Base-by-base conservation (phyloP, 2,329 filamentous ascomycete genomes). In the Eurotiales sp. region DNA sequence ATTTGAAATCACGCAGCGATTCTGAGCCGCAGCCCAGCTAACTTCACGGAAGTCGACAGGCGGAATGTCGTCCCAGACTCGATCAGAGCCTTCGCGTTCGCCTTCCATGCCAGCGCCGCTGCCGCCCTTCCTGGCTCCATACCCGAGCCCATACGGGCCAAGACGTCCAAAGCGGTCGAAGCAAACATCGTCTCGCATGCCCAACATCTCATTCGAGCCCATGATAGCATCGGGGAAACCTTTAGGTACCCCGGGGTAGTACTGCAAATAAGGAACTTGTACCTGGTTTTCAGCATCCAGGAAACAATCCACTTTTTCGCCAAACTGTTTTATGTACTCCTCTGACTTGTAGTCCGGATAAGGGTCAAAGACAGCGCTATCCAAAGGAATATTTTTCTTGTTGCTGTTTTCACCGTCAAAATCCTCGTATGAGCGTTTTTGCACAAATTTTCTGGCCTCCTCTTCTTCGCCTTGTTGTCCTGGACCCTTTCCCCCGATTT, bases 161-260 rank as follows among this genome's bases (percentile, higher is more conserved):
- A 93, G 82, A 56, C 90, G 82, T 3, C 92, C 92, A 65, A 88
- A 95, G 2, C 93, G 81, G 59, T 99, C 93, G 64, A 96, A 96
- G 72, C 93, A 99, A 42, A 96, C 82, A 61, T 95, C 86, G 58
- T 95, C 83, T 15, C 87, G 82, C 30, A 97, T 74, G 0, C 84
- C 86, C 11, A 97, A 71, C 36, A 92, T 69, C 8, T 90, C 83
- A 61, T 96, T 91, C 0, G 90, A 95, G n/a, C 93, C 93, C 63
- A 92, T 81, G 2, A 88, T 82, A 53, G 90, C 82, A 44, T 93
- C 83, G 0, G 93, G 93, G 66, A 95, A 95, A 1, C 91, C 92
- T 53, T 81, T 78, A 0, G 90, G 87, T 2, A 93, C 81, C 3
- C 92, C 92, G 10, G 85, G 76, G 59, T 88, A 91, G 58, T 86